phyloP scores from a whole-genome alignment of 768 basidiomycete species.

The Agaricus sinodeliciosus region DNA sequence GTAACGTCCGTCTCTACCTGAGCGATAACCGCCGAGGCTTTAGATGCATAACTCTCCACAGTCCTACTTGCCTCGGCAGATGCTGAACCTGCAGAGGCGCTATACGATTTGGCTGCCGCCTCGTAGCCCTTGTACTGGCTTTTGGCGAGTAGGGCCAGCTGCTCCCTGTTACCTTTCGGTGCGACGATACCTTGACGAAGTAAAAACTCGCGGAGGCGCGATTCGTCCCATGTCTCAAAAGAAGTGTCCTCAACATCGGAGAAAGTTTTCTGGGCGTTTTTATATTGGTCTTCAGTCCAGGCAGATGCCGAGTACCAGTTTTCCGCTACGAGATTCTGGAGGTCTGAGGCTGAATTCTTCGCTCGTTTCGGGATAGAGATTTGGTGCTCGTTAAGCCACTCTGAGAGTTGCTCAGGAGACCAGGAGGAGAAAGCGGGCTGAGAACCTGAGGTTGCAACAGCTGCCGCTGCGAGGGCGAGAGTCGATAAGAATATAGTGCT shows the following conservation, averaged over 20 bases:
- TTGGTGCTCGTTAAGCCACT: conserved; percentile 65
- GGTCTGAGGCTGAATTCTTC: conserved; percentile 29
- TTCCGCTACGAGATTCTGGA: conserved; percentile 42
- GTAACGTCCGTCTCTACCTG: conserved; percentile 48
- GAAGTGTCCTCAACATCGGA: conserved; percentile 48
- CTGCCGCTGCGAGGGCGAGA: conserved; percentile 32
- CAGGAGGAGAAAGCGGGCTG: conserved; percentile 39
- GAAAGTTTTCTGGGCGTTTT: conserved; percentile 57
- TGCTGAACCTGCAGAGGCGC: conserved; percentile 40
- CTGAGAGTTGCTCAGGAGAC: conserved; percentile 56
- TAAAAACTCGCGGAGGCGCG: conserved; percentile 72
- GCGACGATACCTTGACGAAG: conserved; percentile 83
- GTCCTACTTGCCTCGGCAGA: conserved; percentile 32
- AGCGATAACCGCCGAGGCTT: conserved; percentile 20
- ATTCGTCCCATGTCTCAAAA: conserved; percentile 85
- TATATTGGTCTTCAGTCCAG: conserved; percentile 63
- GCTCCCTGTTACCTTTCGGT: conserved; percentile 72
- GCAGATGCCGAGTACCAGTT: conserved; percentile 51
- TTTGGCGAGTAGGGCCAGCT: conserved; percentile 74
- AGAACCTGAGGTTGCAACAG: conserved; percentile 24
- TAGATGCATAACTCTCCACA: conserved; percentile 29
- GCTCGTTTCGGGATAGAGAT: conserved; percentile 45
- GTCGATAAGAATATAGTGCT: neutral
- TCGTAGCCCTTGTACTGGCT: conserved; percentile 57
- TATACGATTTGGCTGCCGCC: conserved; percentile 51